Base-by-base conservation (phyloP, 805 yeast species). In the Ogataea thermomethanolica region DNA sequence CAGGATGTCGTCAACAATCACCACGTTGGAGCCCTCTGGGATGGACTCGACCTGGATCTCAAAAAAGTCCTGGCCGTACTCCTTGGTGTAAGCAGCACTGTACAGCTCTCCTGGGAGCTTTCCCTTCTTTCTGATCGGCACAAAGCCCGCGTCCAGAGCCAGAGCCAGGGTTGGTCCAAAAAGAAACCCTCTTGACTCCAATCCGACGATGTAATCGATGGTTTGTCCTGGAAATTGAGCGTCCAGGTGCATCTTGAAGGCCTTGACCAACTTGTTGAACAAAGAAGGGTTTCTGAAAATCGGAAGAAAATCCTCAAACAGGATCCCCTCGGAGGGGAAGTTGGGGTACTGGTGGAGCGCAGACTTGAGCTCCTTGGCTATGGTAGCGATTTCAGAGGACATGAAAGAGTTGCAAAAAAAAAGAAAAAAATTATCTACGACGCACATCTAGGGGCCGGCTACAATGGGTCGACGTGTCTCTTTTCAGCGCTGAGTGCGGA, bases 131-230 rank as follows among this genome's bases (percentile, higher is more conserved):
- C 99, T 86, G 32, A 93, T 83, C 17, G 99, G 98, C 37, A 91
- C 84, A 56, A 93, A 93, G 8, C 96, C 95, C 26, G 91, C 90
- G 47, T 82, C 81, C 43, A 93, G 65, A 41, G 86, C 91, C 49
- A 93, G 73, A 7, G 99, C 99, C 53, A 93, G 73, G 25, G 98
- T 71, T 32, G 99, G 99, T 10, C 98, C 99, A 57, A 93, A 91
- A 43, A 93, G 71, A 64, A 93, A 93, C 3, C 99, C 99, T 66
- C 99, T 82, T 35, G 97, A 85, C 66, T 93, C 99, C 51, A 93
- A 75, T 33, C 98, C 99, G 36, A 93, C 88, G 45, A 93, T 74
- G 59, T 84, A 91, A 59, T 93, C 97, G 48, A 95, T 79, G 12
- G 58, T 53, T 47, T 71, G 69, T 45, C 70, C 70, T 44, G 73